Conservation (phyloP, 768 basidiomycete species). For the Lactarius quietus region DNA sequence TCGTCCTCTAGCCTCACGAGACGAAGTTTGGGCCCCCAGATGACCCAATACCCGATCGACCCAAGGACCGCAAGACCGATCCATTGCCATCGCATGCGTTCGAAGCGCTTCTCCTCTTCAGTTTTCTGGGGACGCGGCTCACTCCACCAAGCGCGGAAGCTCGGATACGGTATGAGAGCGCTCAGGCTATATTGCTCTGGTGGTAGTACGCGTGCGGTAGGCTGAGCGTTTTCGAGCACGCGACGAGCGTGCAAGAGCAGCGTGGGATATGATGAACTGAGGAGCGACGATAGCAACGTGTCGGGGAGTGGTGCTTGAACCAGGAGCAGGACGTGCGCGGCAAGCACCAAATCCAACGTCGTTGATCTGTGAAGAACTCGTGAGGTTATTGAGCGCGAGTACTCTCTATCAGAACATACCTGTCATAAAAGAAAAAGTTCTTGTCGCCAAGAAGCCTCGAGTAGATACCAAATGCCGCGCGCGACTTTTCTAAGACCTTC, state of each 20-base stretch:
- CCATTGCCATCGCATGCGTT: constrained; percentile 53
- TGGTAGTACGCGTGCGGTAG: constrained; percentile 24
- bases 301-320: constrained; percentile 59
- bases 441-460: constrained; percentile 49
- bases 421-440: constrained; percentile 49
- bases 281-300: constrained; percentile 49
- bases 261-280: constrained; percentile 52
- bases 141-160: constrained; percentile 34
- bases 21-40: constrained; percentile 16
- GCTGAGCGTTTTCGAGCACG: constrained; percentile 38
- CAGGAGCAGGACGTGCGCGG: constrained; percentile 65
- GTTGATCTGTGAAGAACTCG: constrained; percentile 44
- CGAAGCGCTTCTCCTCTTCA: constrained; percentile 46
- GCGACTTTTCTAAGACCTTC: constrained; percentile 55
- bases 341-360: constrained; percentile 60
- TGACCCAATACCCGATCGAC: constrained; percentile 37
- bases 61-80: constrained; percentile 42
- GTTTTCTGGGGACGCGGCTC: constrained; percentile 27
- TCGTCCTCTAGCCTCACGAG: constrained; percentile 1
- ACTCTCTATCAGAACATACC: constrained; percentile 35
- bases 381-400: neutral
- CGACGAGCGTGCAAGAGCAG: constrained; percentile 57
- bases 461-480: constrained; percentile 54
- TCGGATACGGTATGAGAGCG: constrained; percentile 22
- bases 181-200: constrained; percentile 39